A percentile compares a stretch with the other conserved stretches of the same genome.
Conservation (phyloP, 2,329 filamentous ascomycete species). For the Ceratocystis alfenasii region DNA sequence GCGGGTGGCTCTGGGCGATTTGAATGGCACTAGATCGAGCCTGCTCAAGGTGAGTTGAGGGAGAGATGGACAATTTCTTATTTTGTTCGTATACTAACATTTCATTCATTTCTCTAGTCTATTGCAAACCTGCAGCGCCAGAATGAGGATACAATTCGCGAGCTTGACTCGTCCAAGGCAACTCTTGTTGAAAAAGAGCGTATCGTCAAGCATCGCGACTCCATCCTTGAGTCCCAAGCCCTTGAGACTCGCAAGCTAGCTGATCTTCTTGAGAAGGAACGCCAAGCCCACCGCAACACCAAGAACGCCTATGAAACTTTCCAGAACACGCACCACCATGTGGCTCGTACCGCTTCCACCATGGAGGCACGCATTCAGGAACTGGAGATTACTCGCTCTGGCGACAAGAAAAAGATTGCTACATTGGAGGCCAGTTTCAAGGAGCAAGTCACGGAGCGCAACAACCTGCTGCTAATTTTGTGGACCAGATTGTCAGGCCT, state of each 20-base stretch:
- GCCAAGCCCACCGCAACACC: slow-evolving; percentile 70
- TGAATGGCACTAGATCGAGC: slow-evolving; percentile 73
- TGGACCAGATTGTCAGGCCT: slow-evolving; percentile 81
- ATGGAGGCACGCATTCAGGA: slow-evolving; percentile 78
- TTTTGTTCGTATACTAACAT: background rate
- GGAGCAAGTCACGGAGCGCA: slow-evolving; percentile 80
- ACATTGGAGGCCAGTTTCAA: slow-evolving; percentile 68
- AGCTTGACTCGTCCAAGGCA: slow-evolving; percentile 66
- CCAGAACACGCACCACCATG: slow-evolving; percentile 76
- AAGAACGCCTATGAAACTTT: slow-evolving; percentile 79
- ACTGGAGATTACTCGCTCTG: slow-evolving; percentile 64
- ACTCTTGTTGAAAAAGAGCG: slow-evolving; percentile 82
- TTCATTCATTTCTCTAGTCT: slow-evolving; percentile 37
- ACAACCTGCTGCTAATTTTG: slow-evolving; percentile 72
- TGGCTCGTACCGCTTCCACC: slow-evolving; percentile 71
- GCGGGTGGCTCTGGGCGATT: slow-evolving; percentile 73
- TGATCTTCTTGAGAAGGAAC: slow-evolving; percentile 85
- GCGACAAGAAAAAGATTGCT: slow-evolving; percentile 65
- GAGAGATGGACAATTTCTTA: background rate
- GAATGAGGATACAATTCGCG: slow-evolving; percentile 69
- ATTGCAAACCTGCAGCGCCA: slow-evolving; percentile 81
- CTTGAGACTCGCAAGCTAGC: slow-evolving; percentile 74
- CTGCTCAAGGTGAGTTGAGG: slow-evolving; percentile 55
- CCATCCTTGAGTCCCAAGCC: slow-evolving; percentile 74
- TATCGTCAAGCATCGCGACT: slow-evolving; percentile 78